A percentile compares a stretch with the other conserved stretches of the same genome.
phyloP scores from a whole-genome alignment of 495 filamentous ascomycete genomes.

The Talaromyces trachyspermus region DNA sequence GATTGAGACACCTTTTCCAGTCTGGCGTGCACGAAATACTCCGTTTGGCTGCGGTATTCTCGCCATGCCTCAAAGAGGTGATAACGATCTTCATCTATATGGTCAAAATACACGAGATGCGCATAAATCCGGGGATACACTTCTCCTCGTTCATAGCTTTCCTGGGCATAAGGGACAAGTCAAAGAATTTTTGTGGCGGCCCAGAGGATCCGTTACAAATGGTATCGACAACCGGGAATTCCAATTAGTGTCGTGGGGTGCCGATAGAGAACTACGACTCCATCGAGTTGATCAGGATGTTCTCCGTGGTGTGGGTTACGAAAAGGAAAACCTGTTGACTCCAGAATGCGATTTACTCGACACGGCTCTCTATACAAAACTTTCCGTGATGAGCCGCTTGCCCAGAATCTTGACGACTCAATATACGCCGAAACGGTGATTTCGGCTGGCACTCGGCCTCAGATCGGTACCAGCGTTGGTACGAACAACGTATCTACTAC shows the following conservation, averaged over 20 bases:
- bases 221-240: constrained; percentile 84
- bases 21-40: constrained; percentile 90
- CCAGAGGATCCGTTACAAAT: constrained; percentile 62
- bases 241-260: constrained; percentile 89
- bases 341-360: constrained; percentile 66
- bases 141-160: constrained; percentile 63
- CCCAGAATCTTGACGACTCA: constrained; percentile 27
- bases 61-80: constrained; percentile 86
- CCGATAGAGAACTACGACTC: constrained; percentile 73
- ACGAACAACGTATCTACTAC: constrained; percentile 46
- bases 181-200: constrained; percentile 91
- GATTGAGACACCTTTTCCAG: constrained; percentile 75
- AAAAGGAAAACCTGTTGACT: constrained; percentile 55
- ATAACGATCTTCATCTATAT: constrained; percentile 79
- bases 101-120: constrained; percentile 50
- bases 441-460: constrained; percentile 17
- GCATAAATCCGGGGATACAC: constrained; percentile 35
- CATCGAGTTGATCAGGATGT: constrained; percentile 62
- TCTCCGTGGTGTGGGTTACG: constrained; percentile 67
- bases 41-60: constrained; percentile 83
- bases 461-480: constrained; percentile 27
- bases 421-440: constrained; percentile 9
- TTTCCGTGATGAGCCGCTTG: constrained; percentile 55
- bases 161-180: constrained; percentile 77
- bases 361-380: constrained; percentile 80